Conservation (phyloP, 2,329 filamentous ascomycete genomes). For the Cryoendolithus antarcticus region DNA sequence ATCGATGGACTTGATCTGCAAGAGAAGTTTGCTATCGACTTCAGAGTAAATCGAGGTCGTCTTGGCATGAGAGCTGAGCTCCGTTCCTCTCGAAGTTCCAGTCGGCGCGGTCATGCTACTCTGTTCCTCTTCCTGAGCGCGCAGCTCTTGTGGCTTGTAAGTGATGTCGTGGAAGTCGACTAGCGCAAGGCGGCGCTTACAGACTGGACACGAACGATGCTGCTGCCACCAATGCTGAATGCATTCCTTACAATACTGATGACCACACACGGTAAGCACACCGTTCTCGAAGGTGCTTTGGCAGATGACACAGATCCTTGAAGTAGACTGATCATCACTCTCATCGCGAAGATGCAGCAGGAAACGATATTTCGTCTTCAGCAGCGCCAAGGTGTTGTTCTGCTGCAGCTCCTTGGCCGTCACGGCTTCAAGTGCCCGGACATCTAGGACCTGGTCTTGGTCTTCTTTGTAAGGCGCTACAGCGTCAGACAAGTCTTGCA, state of each 20-base stretch:
- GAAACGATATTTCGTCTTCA: slow-evolving; percentile 67
- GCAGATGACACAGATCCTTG: slow-evolving; percentile 74
- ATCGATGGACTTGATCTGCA: slow-evolving; percentile 71
- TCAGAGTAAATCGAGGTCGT: slow-evolving; percentile 56
- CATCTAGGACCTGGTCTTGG: slow-evolving; percentile 44
- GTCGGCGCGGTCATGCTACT: slow-evolving; percentile 7
- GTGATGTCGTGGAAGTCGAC: slow-evolving; percentile 75
- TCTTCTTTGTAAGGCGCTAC: slow-evolving; percentile 62
- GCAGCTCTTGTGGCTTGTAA: slow-evolving; percentile 62
- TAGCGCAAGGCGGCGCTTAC: slow-evolving; percentile 55
- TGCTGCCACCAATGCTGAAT: slow-evolving; percentile 65
- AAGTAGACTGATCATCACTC: slow-evolving; percentile 41
- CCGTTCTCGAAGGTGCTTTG: slow-evolving; percentile 64
- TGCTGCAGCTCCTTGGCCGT: slow-evolving; percentile 38
- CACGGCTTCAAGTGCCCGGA: slow-evolving; percentile 31
- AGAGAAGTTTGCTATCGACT: slow-evolving; percentile 58
- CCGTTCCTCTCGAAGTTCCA: not conserved
- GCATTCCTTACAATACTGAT: slow-evolving; percentile 85
- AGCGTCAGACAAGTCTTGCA: slow-evolving; percentile 83
- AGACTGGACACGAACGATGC: slow-evolving; percentile 69
- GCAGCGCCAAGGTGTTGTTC: slow-evolving; percentile 46
- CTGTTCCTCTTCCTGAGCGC: slow-evolving; percentile 46
- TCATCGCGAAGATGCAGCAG: slow-evolving; percentile 50
- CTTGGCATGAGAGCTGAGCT: not conserved
- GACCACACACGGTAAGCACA: slow-evolving; percentile 74